Conservation (phyloP, 2,329 filamentous ascomycete genomes). For the Trichothecium roseum region DNA sequence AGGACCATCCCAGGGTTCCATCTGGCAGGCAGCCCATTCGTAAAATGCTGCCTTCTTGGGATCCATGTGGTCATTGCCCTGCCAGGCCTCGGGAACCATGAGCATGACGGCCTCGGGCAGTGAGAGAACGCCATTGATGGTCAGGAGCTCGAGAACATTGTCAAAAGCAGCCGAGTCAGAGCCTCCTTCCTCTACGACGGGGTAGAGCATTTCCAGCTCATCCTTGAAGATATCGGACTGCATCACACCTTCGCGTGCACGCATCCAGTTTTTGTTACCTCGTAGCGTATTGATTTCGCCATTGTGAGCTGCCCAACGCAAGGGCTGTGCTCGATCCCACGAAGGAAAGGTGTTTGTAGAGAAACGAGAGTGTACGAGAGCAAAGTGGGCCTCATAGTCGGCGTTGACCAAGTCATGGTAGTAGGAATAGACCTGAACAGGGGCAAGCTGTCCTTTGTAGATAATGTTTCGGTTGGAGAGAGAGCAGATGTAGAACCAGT, state of each 20-base stretch:
- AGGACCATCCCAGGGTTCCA: constrained; percentile 98
- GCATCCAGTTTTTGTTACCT: constrained; percentile 99
- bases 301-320: constrained; percentile 96
- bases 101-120: constrained; percentile 95
- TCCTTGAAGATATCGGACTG: constrained; percentile 87
- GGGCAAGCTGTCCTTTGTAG: constrained; percentile 94
- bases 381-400: constrained; percentile 95
- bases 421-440: constrained; percentile 94
- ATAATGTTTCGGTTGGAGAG: constrained; percentile 97
- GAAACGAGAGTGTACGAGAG: constrained; percentile 92
- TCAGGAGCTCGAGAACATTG: constrained; percentile 87
- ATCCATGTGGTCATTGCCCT: constrained; percentile 86
- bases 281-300: constrained; percentile 97
- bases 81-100: constrained; percentile 97
- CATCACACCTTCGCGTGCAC: constrained; percentile 88
- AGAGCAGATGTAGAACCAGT: constrained; percentile 98
- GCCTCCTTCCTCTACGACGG: constrained; percentile 91
- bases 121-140: constrained; percentile 91
- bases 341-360: constrained; percentile 98
- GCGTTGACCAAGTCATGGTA: constrained; percentile 95
- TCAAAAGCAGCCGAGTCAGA: constrained; percentile 97
- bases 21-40: constrained; percentile 96
- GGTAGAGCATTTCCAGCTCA: constrained; percentile 82
- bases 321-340: constrained; percentile 92
- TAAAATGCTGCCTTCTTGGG: constrained; percentile 95